Percentiles rank a stretch among this genome's conserved stretches.
phyloP scores from a whole-genome alignment of 2,329 filamentous ascomycete species.

The Pseudogymnoascus sp. region DNA sequence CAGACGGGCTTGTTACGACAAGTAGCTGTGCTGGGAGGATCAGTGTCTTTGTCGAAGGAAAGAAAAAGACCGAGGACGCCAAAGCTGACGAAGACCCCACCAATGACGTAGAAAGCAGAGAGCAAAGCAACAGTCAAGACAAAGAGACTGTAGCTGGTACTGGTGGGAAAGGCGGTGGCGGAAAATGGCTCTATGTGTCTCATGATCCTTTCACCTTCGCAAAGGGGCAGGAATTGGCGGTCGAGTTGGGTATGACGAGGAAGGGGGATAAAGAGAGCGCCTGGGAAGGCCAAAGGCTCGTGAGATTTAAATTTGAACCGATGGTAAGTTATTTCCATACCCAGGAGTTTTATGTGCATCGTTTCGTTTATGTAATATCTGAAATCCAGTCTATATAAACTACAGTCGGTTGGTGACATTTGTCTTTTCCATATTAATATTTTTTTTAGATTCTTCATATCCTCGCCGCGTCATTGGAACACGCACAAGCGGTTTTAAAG shows the following conservation, averaged over 20 bases:
- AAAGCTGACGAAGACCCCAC: not conserved
- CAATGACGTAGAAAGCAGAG: slow-evolving; percentile 14
- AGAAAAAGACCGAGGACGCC: slow-evolving; percentile 31
- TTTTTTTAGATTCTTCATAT: slow-evolving; percentile 72
- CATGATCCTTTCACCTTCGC: slow-evolving; percentile 57
- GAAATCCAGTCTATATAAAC: not conserved
- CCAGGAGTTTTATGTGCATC: not conserved
- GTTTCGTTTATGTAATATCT: not conserved
- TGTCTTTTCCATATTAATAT: slow-evolving; percentile 9
- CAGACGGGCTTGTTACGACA: slow-evolving; percentile 75
- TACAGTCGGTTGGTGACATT: not conserved
- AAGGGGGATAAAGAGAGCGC: slow-evolving; percentile 15
- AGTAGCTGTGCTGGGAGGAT: slow-evolving; percentile 87
- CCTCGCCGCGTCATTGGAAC: slow-evolving; percentile 62
- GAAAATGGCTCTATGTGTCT: slow-evolving; percentile 80
- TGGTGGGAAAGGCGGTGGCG: slow-evolving; percentile 78
- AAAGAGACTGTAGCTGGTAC: slow-evolving; percentile 45
- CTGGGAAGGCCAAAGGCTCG: slow-evolving; percentile 37
- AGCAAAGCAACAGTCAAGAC: slow-evolving; percentile 15
- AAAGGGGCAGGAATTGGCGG: slow-evolving; percentile 21
- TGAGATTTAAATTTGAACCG: slow-evolving; percentile 90
- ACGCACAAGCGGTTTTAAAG: slow-evolving; percentile 67
- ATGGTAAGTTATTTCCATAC: slow-evolving; percentile 56
- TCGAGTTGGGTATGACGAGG: slow-evolving; percentile 35
- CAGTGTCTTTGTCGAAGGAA: slow-evolving; percentile 80